Conservation (phyloP, 306 rosid genomes). For the Trifolium pratense region DNA sequence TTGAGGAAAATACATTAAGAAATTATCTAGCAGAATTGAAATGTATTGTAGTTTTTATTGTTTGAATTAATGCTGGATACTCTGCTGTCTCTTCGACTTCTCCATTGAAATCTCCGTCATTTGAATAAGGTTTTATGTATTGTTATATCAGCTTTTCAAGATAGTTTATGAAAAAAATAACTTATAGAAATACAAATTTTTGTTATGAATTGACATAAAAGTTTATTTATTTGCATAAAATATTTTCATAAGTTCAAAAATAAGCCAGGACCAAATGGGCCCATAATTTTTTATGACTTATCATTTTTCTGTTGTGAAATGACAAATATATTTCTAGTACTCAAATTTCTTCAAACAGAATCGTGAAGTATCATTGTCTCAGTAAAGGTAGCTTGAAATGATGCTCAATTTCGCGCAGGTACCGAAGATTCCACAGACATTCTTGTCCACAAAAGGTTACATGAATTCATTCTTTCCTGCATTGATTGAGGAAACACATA, state of each 20-base stretch:
- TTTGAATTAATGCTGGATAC: not conserved
- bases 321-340: not conserved
- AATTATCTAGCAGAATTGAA: not conserved
- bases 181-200: too few relatives aligned
- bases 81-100: not conserved
- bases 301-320: not conserved
- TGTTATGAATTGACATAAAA: too few relatives aligned
- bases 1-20: not conserved
- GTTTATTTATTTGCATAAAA: too few relatives aligned
- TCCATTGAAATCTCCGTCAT: not conserved
- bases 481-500: constrained; percentile 66
- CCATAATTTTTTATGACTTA: not conserved
- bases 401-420: constrained; percentile 42
- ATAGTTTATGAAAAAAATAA: too few relatives aligned
- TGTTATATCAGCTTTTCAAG: too few relatives aligned
- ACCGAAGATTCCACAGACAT: constrained; percentile 53
- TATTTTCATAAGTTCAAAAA: too few relatives aligned
- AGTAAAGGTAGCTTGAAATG: not conserved
- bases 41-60: not conserved
- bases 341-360: not conserved
- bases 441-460: constrained; percentile 48
- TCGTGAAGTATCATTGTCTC: not conserved
- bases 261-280: too few relatives aligned
- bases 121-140: too few relatives aligned
- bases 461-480: constrained; percentile 52